Evolutionary conservation across 2,329 filamentous ascomycete genomes (phyloP).

Genomic region (Penicillium occitanis): DNA sequence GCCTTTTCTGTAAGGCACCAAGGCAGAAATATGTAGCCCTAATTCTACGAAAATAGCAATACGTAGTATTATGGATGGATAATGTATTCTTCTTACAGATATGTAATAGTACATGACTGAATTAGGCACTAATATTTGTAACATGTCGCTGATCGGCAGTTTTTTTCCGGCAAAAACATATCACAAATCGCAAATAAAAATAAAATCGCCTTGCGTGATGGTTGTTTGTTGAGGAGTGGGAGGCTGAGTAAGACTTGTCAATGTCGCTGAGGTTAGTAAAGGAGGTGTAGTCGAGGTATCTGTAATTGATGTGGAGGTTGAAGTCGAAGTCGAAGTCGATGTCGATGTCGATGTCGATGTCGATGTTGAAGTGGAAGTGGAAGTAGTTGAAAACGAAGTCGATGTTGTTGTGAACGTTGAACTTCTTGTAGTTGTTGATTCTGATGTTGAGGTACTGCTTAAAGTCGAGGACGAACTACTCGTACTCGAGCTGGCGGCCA

Average conservation of each 20-base stretch:
- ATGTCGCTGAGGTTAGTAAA: neutral
- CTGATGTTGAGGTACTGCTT: conserved; percentile 2
- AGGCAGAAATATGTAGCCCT: conserved; percentile 7
- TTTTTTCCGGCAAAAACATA: neutral
- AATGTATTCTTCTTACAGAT: neutral
- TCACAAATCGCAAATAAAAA: conserved; percentile 16
- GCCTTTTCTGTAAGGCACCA: neutral
- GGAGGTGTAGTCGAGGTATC: neutral
- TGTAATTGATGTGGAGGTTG: neutral
- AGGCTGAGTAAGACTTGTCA: neutral
- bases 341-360: neutral
- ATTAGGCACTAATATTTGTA: neutral
- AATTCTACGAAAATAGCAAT: neutral
- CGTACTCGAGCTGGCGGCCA: neutral
- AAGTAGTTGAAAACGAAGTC: conserved; percentile 2
- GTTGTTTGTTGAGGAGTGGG: conserved; percentile 8
- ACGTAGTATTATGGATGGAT: too few species aligned
- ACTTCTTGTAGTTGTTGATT: neutral
- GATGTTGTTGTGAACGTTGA: neutral
- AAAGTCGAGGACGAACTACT: neutral
- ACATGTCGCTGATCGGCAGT: neutral
- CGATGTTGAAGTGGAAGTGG: neutral
- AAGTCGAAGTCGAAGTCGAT: neutral
- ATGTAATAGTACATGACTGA: neutral
- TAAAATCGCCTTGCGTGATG: conserved; percentile 16